Conservation (phyloP, 257 asterid species). For the Penstemon barbatus region DNA sequence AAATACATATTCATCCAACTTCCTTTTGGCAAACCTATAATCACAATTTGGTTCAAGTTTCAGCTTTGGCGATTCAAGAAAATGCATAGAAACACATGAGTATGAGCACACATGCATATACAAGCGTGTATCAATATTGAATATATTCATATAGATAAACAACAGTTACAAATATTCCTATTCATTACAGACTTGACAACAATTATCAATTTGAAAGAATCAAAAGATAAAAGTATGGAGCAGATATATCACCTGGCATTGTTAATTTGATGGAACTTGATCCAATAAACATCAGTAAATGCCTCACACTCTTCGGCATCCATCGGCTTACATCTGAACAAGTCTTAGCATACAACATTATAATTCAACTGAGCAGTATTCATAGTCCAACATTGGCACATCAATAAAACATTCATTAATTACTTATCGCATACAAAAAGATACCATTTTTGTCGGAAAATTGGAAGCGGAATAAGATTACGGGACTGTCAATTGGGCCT, state of each 20-base stretch:
- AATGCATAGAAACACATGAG: not conserved
- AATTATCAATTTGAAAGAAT: not conserved
- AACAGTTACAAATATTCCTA: not conserved
- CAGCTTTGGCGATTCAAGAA: conserved; percentile 14
- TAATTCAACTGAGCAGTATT: not conserved
- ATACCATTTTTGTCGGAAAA: not conserved
- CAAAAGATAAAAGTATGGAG: conserved; percentile 4
- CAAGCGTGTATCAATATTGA: not conserved
- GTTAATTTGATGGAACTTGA: conserved; percentile 63
- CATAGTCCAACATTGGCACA: conserved; percentile 17
- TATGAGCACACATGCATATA: not conserved
- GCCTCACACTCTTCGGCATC: conserved; percentile 86
- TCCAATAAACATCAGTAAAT: conserved; percentile 83
- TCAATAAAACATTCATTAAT: not conserved
- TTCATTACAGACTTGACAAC: no score
- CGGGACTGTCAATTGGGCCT: no score
- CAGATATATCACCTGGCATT: conserved; percentile 68
- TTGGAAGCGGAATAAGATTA: no score
- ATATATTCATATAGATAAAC: conserved; percentile 2
- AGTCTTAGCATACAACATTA: conserved; percentile 8
- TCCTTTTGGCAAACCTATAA: conserved; percentile 82
- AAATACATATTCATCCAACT: conserved; percentile 71
- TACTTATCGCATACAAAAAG: not conserved
- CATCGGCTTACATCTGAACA: conserved; percentile 84
- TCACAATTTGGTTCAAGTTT: conserved; percentile 10